Base-by-base conservation (phyloP, 768 basidiomycete species). In the Calocera cornea region DNA sequence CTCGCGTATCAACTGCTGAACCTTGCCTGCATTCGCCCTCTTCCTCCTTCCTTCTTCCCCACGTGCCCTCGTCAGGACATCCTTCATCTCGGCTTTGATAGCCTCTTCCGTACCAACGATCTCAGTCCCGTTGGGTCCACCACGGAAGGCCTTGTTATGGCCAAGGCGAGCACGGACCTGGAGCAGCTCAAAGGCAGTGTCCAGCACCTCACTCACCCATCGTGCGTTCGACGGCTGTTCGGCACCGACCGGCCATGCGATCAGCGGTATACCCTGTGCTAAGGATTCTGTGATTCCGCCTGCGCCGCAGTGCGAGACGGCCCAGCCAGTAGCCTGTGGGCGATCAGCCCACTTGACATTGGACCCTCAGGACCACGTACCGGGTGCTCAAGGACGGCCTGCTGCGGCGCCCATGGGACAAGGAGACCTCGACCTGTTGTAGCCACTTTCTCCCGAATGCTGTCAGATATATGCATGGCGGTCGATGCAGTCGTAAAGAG, bases 401-500 rank as follows among this genome's bases (percentile, higher is more conserved):
- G 73, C 44, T 75, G 74, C 5, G 74, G 74, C 1, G 72, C 65
- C 74, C 73, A 75, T 0, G 68, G 66, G 11, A 72, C 67, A 24
- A 75, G 47, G 17, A 74, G 1, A 1, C 72, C 74, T 31, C 69
- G 34, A 17, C 71, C 70, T 10, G 69, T 71, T 11, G 49, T 41
- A 27, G 66, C 33, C 8, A 73, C 65, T 54, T 69, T 72, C 60
- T 68, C 29, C n/a, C 34, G 54, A 17, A 74, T 27, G 5, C 70
- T 65, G 14, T 72, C 71, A 7, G 74, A 70, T 11, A 75, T 40
- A 16, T 24, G 12, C 0, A 69, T 69, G 0, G 68, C 3, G 0
- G 69, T 69, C 1, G 71, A 67, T n/a, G 70, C 70, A 41, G 44
- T 24, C 8, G 44, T 24, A 19, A 47, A 47, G 44, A 47, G 7